Conservation (phyloP, 495 filamentous ascomycete species). For the Neurospora sp. region DNA sequence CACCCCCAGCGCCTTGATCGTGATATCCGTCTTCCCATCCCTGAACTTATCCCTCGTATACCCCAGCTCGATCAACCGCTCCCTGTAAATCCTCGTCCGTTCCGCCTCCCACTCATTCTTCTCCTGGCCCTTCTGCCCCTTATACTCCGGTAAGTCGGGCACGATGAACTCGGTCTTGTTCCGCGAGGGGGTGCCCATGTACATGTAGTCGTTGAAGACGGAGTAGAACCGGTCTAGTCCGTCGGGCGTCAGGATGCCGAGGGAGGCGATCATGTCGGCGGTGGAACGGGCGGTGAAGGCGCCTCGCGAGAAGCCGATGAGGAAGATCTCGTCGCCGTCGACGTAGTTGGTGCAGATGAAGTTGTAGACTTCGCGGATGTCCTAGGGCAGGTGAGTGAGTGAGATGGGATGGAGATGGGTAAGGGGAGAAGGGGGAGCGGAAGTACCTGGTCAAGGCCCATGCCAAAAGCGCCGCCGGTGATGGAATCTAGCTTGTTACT, state of each 20-base stretch:
- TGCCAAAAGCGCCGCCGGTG: conserved; percentile 39
- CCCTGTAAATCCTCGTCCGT: conserved; percentile 18
- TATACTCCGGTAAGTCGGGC: conserved; percentile 9
- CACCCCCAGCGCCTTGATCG: conserved; percentile 28
- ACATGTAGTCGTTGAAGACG: conserved; percentile 46
- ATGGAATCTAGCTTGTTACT: conserved; percentile 32
- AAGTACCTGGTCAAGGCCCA: conserved; percentile 24
- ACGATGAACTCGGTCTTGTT: conserved; percentile 14
- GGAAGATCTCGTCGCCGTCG: conserved; percentile 53
- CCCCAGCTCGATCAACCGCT: conserved; percentile 13
- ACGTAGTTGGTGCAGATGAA: conserved; percentile 56
- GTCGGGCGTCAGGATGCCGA: conserved; percentile 51
- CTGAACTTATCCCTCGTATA: conserved; percentile 20
- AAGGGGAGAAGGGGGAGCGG: background rate
- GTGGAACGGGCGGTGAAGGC: conserved; percentile 59
- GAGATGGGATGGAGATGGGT: background rate
- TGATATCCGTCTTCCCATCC: conserved; percentile 21
- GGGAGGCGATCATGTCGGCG: conserved; percentile 46
- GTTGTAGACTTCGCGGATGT: conserved; percentile 55
- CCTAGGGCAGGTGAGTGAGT: conserved; percentile 1
- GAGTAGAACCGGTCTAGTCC: conserved; percentile 50
- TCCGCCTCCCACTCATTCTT: conserved; percentile 21
- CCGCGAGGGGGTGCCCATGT: conserved; percentile 17
- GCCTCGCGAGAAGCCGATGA: conserved; percentile 61
- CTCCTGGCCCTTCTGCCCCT: conserved; percentile 12